Evolutionary conservation across 2,329 filamentous ascomycete species (phyloP), one percentile per base, ranked within the genome.

Genomic region (Trichoderma guizhouense): DNA sequence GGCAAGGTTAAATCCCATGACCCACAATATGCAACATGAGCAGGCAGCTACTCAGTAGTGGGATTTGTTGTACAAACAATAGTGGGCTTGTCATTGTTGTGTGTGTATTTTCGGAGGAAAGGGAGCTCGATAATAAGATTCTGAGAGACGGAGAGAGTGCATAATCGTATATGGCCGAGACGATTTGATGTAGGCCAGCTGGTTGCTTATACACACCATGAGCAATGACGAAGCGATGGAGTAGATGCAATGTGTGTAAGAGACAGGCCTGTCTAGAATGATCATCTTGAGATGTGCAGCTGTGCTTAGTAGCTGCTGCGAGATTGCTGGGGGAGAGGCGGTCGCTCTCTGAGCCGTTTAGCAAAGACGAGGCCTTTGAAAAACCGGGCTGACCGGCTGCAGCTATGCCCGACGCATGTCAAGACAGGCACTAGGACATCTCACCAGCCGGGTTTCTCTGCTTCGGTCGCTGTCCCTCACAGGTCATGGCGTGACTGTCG

Each of bases 401-500:
- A 71, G 53, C 69, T 32, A 58, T 71, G 69, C 69, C 61, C 69
- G 69, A 63, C 61, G 47, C 58, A 63, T 63, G 68, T 62, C 39
- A 39, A 70, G 58, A 57, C 43, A 55, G 43, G 58, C 58, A 61
- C 66, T 69, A 61, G 43, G 39, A 26, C 57, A 69, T 69, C 65
- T 60, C 36, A 61, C 66, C 36, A 28, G 55, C 28, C 55, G 18
- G 36, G 55, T 61, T 34, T 61, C 55, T 69, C 36, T 60, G 32
- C 53, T n/a, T 68, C 36, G 11, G 34, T 60, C n/a, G 58, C 66
- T 14, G n/a, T 61, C n/a, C 57, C 47, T 34, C 55, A 53, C 55
- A 61, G 61, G 55, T 39, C 66, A 69, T 70, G 68, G 68, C 47
- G 68, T 70, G 68, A 57, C 55, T 43, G 28, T 36, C 55, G 39